Conservation (phyloP, 2,329 filamentous ascomycete species). For the Exutisphaerella laricina region DNA sequence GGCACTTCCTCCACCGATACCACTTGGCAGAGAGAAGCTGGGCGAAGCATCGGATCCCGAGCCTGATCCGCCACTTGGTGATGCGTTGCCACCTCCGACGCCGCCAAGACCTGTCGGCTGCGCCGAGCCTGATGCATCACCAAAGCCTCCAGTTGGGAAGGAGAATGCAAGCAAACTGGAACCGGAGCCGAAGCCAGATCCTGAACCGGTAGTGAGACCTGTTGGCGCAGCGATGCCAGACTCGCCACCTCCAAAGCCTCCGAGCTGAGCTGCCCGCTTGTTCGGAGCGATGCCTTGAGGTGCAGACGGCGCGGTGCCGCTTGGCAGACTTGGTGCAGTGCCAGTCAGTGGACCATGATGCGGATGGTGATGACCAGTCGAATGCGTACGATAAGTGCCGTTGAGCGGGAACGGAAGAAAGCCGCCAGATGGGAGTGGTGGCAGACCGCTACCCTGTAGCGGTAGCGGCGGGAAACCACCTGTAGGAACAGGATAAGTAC, state of each 20-base stretch:
- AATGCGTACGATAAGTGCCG: neutral
- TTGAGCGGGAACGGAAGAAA: neutral
- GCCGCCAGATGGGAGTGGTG: constrained; percentile 3
- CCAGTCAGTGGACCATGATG: neutral
- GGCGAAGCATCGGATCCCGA: constrained; percentile 1
- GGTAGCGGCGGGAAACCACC: neutral
- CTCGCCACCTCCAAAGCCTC: neutral
- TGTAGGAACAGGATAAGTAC: neutral
- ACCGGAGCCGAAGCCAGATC: neutral
- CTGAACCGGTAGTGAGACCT: constrained; percentile 2
- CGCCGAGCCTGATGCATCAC: neutral
- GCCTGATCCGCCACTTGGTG: neutral
- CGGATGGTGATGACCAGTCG: neutral
- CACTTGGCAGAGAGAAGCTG: neutral
- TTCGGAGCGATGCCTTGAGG: neutral
- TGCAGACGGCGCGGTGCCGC: neutral
- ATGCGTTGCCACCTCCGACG: neutral
- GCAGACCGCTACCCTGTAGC: neutral
- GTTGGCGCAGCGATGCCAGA: constrained; percentile 9
- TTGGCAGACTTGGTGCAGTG: constrained; percentile 3
- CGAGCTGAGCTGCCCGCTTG: constrained; percentile 2
- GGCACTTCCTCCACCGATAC: neutral
- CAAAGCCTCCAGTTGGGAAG: neutral
- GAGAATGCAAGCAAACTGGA: too few relatives aligned
- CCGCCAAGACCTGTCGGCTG: neutral